Conservation (phyloP, 2,329 filamentous ascomycete species). For the Phaeoacremonium minimum region DNA sequence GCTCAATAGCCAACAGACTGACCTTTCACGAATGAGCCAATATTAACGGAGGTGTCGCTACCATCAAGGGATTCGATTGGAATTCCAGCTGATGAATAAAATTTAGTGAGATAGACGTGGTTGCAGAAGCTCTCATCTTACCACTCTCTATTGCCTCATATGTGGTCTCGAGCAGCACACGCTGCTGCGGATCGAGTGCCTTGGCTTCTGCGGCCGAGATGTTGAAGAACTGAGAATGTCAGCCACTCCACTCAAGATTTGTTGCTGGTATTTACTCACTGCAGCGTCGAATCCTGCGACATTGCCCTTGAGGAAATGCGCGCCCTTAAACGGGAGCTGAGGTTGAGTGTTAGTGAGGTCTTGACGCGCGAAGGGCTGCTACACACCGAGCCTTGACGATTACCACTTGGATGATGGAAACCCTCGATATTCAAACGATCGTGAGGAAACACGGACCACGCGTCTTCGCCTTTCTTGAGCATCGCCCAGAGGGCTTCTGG, state of each 20-base stretch:
- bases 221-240: slow-evolving; percentile 34
- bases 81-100: slow-evolving; percentile 30
- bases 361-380: too few relatives aligned
- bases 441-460: slow-evolving; percentile 57
- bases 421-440: slow-evolving; percentile 65
- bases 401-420: slow-evolving; percentile 64
- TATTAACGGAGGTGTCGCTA: slow-evolving; percentile 41
- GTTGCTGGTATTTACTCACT: slow-evolving; percentile 29
- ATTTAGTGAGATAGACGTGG: slow-evolving; percentile 2
- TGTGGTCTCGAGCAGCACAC: slow-evolving; percentile 44
- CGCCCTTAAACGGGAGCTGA: slow-evolving; percentile 33
- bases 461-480: slow-evolving; percentile 62
- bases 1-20: slow-evolving; percentile 4
- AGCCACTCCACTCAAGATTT: too few relatives aligned
- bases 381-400: slow-evolving; percentile 27
- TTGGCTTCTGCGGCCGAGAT: slow-evolving; percentile 44
- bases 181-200: slow-evolving; percentile 49
- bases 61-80: slow-evolving; percentile 36
- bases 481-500: slow-evolving; percentile 65
- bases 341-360: background rate
- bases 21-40: slow-evolving; percentile 48
- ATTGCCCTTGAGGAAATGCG: slow-evolving; percentile 44
- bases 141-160: slow-evolving; percentile 49
- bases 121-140: slow-evolving; percentile 14
- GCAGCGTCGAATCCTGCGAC: slow-evolving; percentile 43